Conservation (phyloP, 345 rosid species). For the Theobroma cacao region DNA sequence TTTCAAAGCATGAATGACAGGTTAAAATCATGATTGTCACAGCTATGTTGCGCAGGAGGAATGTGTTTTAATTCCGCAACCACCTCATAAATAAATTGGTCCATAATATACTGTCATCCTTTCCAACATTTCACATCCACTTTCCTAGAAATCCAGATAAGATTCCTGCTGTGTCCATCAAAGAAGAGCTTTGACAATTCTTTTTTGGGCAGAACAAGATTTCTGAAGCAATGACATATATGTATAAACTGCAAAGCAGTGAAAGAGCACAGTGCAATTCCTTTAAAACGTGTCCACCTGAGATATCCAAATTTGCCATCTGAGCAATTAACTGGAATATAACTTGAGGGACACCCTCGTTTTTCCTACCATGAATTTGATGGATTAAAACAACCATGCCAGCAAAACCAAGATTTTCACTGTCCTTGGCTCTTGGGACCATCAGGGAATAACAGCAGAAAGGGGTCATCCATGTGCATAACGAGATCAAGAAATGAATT, state of each 20-base stretch:
- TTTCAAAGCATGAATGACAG: constrained; percentile 9
- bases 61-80: constrained; percentile 21
- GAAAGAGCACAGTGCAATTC: not conserved
- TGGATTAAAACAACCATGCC: not conserved
- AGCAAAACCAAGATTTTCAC: not conserved
- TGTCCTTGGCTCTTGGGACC: not conserved
- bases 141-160: constrained; percentile 2
- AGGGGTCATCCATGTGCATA: constrained; percentile 23
- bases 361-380: constrained; percentile 9
- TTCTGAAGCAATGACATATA: too few relatives aligned
- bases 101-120: not conserved
- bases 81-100: constrained; percentile 24
- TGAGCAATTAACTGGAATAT: constrained; percentile 3
- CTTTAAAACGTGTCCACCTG: not conserved
- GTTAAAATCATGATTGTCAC: not conserved
- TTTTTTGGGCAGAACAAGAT: too few relatives aligned
- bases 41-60: constrained; percentile 6
- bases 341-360: not conserved
- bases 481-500: not conserved
- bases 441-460: not conserved
- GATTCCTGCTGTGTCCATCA: not conserved
- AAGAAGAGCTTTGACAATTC: too few relatives aligned
- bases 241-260: too few relatives aligned
- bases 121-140: constrained; percentile 8
- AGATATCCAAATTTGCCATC: not conserved